Evolutionary conservation across 2,329 filamentous ascomycete species (phyloP).

Genomic region (Botrytis fabae): DNA sequence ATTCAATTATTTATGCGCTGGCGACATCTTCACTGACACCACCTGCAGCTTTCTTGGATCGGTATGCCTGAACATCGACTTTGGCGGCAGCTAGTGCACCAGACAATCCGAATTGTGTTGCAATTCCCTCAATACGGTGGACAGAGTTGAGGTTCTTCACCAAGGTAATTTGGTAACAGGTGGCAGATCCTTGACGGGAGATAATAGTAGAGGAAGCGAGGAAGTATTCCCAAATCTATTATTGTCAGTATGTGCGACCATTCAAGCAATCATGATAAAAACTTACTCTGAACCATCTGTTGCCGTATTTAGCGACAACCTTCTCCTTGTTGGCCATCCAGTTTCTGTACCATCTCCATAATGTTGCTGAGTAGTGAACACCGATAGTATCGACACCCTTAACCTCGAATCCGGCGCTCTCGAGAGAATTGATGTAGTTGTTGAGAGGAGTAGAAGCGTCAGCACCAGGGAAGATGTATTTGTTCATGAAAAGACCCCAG

Average conservation of each 20-base stretch:
- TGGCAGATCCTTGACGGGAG: conserved; percentile 72
- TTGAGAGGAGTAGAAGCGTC: conserved; percentile 93
- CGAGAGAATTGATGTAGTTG: conserved; percentile 80
- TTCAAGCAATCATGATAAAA: not conserved
- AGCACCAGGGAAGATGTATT: conserved; percentile 96
- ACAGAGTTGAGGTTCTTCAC: conserved; percentile 84
- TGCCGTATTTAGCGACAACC: conserved; percentile 91
- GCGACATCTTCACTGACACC: conserved; percentile 13
- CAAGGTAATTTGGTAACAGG: conserved; percentile 75
- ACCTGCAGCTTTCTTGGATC: conserved; percentile 15
- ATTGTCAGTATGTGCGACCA: conserved; percentile 26
- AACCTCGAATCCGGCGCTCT: conserved; percentile 85
- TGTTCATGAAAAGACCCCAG: conserved; percentile 99
- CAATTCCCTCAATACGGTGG: conserved; percentile 71
- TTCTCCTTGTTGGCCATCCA: conserved; percentile 94
- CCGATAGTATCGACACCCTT: conserved; percentile 92
- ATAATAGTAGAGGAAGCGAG: conserved; percentile 74
- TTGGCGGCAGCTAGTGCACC: conserved; percentile 55
- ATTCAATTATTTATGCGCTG: conserved; percentile 19
- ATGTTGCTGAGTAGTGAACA: conserved; percentile 93
- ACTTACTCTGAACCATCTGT: conserved; percentile 90
- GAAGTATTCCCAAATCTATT: conserved; percentile 79
- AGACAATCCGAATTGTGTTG: conserved; percentile 63
- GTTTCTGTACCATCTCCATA: conserved; percentile 99
- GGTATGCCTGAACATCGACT: conserved; percentile 29